phyloP scores from a whole-genome alignment of 768 basidiomycete species.

The Ramaria sp. region DNA sequence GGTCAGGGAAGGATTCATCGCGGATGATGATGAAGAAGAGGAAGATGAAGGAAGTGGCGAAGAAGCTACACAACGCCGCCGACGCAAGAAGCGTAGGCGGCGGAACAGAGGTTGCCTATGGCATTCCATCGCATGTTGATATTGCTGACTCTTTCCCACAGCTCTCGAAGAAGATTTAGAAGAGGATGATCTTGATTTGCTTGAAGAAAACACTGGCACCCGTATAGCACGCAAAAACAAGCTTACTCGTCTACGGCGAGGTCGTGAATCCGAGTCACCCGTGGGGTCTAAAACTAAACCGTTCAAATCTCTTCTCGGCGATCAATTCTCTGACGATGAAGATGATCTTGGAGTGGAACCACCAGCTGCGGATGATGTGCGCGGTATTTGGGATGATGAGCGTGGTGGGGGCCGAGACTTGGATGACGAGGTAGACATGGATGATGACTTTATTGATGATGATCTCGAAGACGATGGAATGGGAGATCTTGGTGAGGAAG shows the following conservation, averaged over 20 bases:
- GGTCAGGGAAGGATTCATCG: conserved; percentile 85
- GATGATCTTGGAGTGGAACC: conserved; percentile 39
- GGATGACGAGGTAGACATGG: conserved; percentile 69
- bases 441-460: conserved; percentile 46
- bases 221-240: conserved; percentile 53
- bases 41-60: conserved; percentile 58
- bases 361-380: conserved; percentile 40
- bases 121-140: neutral
- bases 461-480: conserved; percentile 34
- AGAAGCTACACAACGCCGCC: conserved; percentile 38
- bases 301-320: conserved; percentile 45
- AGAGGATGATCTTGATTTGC: conserved; percentile 76
- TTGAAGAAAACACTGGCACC: conserved; percentile 78
- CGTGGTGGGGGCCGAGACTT: conserved; percentile 35
- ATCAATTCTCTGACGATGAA: conserved; percentile 74
- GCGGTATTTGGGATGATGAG: conserved; percentile 82
- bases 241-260: conserved; percentile 66
- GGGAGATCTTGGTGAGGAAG: conserved; percentile 57
- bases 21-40: conserved; percentile 83
- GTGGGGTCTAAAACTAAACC: conserved; percentile 35
- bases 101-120: conserved; percentile 38
- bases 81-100: conserved; percentile 57
- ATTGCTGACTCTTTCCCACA: neutral
- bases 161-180: conserved; percentile 41
- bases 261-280: conserved; percentile 61